Conservation (phyloP, 2,329 filamentous ascomycete species). For the Fusarium sp. region DNA sequence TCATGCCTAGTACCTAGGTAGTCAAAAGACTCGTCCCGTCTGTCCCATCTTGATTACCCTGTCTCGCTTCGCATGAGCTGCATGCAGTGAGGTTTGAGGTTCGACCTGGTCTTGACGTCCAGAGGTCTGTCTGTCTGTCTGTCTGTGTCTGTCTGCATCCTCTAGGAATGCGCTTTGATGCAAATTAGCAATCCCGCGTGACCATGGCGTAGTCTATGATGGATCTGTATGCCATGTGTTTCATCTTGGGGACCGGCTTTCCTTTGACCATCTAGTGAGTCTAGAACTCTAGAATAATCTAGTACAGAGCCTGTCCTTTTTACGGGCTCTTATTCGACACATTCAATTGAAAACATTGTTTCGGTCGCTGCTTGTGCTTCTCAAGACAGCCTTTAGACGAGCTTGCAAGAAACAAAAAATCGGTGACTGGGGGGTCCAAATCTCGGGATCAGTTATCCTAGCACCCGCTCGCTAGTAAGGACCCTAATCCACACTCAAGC, state of each 20-base stretch:
- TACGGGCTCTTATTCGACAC: not conserved
- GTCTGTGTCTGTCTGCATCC: not conserved
- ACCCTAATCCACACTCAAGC: conserved; percentile 35
- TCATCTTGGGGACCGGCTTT: not conserved
- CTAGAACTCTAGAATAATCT: not conserved
- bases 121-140: not conserved
- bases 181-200: conserved; percentile 42
- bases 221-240: conserved; percentile 25
- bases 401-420: conserved; percentile 10
- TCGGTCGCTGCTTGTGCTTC: not conserved
- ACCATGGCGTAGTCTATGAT: conserved; percentile 13
- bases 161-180: conserved; percentile 22
- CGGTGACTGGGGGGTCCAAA: conserved; percentile 29
- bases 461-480: conserved; percentile 28
- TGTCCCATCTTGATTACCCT: conserved; percentile 14
- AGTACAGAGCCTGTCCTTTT: not conserved
- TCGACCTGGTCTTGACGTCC: not conserved
- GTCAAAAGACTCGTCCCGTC: conserved; percentile 7
- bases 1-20: not conserved
- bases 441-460: conserved; percentile 32
- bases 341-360: not conserved
- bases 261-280: not conserved
- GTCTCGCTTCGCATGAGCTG: conserved; percentile 1
- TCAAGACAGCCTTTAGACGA: conserved; percentile 3
- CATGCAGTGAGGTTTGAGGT: not conserved